Conservation (phyloP, 2,329 filamentous ascomycete genomes). For the Paecilomyces sp. region DNA sequence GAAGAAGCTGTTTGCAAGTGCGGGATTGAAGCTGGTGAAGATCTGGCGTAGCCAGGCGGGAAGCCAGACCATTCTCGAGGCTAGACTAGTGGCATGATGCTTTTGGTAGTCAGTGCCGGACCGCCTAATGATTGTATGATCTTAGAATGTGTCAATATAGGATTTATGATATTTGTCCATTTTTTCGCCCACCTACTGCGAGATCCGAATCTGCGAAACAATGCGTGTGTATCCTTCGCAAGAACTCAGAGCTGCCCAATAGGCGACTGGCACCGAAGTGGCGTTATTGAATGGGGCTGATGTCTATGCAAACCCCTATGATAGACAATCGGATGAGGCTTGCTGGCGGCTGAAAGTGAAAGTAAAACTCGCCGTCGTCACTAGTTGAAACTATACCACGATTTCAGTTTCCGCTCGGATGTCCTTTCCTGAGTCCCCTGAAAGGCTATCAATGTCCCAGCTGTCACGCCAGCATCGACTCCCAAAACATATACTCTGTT, state of each 20-base stretch:
- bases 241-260: not conserved
- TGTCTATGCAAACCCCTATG: too few species aligned
- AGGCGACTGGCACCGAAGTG: not conserved
- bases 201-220: not conserved
- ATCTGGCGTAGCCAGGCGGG: slow-evolving; percentile 12
- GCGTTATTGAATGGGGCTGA: too few species aligned
- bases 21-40: slow-evolving; percentile 17
- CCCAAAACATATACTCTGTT: not conserved
- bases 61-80: slow-evolving; percentile 9
- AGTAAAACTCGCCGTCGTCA: not conserved
- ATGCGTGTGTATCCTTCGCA: not conserved
- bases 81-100: slow-evolving; percentile 1
- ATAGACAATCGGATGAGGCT: not conserved
- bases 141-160: not conserved
- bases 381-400: not conserved
- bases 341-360: not conserved
- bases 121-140: not conserved
- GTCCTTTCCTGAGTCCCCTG: not conserved
- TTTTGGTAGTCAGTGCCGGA: not conserved
- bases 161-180: not conserved
- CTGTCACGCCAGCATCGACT: not conserved
- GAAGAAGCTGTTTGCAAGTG: slow-evolving; percentile 10
- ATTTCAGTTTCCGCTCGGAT: not conserved
- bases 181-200: not conserved
- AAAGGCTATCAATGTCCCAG: not conserved